phyloP scores from a whole-genome alignment of 2,329 filamentous ascomycete species.

The Gnomoniopsis sp. region DNA sequence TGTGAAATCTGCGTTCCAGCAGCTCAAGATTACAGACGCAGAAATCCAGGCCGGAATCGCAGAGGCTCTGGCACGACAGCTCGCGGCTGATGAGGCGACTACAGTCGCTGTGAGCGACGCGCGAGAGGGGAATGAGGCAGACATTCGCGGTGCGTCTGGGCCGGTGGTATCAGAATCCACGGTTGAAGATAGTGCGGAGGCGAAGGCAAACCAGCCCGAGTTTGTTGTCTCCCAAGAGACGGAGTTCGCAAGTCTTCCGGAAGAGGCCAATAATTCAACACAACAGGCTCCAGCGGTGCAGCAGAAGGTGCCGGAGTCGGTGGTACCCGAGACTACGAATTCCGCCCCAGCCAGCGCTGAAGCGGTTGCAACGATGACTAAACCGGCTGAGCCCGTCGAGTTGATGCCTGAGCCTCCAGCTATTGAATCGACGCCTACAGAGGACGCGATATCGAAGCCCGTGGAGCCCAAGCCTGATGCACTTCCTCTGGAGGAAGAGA shows the following conservation, averaged over 20 bases:
- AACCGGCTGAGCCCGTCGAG: not conserved
- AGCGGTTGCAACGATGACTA: not conserved
- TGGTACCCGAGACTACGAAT: not conserved
- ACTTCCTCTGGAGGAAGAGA: not conserved
- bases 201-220: not conserved
- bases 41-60: slow-evolving; percentile 25
- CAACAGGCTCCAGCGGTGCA: not conserved
- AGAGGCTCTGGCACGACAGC: slow-evolving; percentile 19
- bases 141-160: not conserved
- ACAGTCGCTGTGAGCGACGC: not conserved
- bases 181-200: not conserved
- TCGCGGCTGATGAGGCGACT: slow-evolving; percentile 8
- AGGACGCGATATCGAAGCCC: not conserved
- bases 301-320: not conserved
- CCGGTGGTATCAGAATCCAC: not conserved
- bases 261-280: not conserved
- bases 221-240: not conserved
- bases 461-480: not conserved
- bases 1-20: slow-evolving; percentile 13
- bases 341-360: not conserved
- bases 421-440: not conserved
- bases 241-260: not conserved
- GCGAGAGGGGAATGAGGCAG: not conserved
- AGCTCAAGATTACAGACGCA: slow-evolving; percentile 8
- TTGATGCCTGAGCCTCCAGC: not conserved